Evolutionary conservation across 805 yeast genomes (phyloP).

Genomic region (Vanderwaltozyma polyspora): DNA sequence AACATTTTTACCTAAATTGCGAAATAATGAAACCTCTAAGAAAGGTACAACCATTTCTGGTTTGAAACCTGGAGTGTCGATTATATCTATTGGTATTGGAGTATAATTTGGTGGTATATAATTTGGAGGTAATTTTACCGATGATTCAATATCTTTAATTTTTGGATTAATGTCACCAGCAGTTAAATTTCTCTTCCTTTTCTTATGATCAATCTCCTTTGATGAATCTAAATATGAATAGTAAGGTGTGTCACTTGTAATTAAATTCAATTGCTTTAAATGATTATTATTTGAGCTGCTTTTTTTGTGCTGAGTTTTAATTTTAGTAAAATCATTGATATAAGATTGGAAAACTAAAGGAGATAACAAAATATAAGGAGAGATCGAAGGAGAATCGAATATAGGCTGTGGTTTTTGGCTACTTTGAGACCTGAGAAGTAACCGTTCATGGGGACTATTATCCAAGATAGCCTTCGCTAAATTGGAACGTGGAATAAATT

Average conservation of each 20-base stretch:
- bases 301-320: slow-evolving; percentile 1
- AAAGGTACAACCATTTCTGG: slow-evolving; percentile 63
- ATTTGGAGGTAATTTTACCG: slow-evolving; percentile 11
- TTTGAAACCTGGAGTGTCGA: slow-evolving; percentile 66
- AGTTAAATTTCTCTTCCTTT: not conserved
- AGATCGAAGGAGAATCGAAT: slow-evolving; percentile 23
- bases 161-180: not conserved
- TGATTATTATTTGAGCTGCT: slow-evolving; percentile 4
- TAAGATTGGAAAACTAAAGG: slow-evolving; percentile 31
- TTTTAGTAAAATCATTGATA: slow-evolving; percentile 13
- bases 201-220: not conserved
- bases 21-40: slow-evolving; percentile 57
- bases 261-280: slow-evolving; percentile 6
- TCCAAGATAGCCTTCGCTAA: slow-evolving; percentile 36
- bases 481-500: slow-evolving; percentile 35
- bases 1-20: slow-evolving; percentile 47
- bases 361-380: slow-evolving; percentile 25
- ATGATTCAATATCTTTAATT: slow-evolving; percentile 1
- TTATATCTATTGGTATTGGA: slow-evolving; percentile 55
- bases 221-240: slow-evolving; percentile 4
- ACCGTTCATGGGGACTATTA: slow-evolving; percentile 34
- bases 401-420: slow-evolving; percentile 20
- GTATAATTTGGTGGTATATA: slow-evolving; percentile 42
- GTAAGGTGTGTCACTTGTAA: slow-evolving; percentile 5
- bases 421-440: slow-evolving; percentile 26